Evolutionary conservation across 2,329 filamentous ascomycete genomes (phyloP), one percentile per base, ranked within the genome.

Genomic region (Fusarium nelsonii): DNA sequence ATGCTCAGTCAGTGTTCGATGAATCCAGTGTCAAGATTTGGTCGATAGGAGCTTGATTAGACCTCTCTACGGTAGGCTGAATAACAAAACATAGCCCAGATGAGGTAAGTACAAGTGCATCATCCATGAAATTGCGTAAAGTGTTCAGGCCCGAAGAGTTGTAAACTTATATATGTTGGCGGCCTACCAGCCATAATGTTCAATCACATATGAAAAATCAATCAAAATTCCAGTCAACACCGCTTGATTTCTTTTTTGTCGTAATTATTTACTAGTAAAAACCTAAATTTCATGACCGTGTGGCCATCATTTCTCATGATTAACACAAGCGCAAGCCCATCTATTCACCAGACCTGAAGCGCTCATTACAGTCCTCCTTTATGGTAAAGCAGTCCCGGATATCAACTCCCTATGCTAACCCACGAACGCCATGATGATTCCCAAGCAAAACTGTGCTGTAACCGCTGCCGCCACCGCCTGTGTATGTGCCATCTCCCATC

Each of bases 21-120:
- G 73, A 75, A 45, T 75, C 73, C 8, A 71, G 64, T n/a, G 46
- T 75, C 20, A 71, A 65, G 23, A 51, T 75, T 9, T 75, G 73
- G 73, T 70, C 71, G 10, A 70, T 75, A 59, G 70, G 64, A n/a
- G 61, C 41, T 8, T 74, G 46, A 68, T 4, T 14, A 14, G 8
- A 20, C 28, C n/a, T 23, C 18, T n/a, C 16, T 8, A 41, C 14
- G 20, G 46, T 51, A 54, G 37, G 55, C 26, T 30, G 37, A 44
- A 49, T 4, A 8, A 28, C 16, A 28, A 37, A 40, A 36, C 14
- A 14, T 10, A 28, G 23, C 32, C 28, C 14, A 34, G 23, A n/a
- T 23, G 11, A 26, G 34, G 44, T 56, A 39, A 46, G n/a, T 26
- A 20, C 28, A 11, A 15, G 28, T 14, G 14, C 28, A 50, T 20